Percentiles rank a stretch among this genome's conserved stretches.
Evolutionary conservation across 768 basidiomycete genomes (phyloP).

Genomic region (Naganishia onofrii): DNA sequence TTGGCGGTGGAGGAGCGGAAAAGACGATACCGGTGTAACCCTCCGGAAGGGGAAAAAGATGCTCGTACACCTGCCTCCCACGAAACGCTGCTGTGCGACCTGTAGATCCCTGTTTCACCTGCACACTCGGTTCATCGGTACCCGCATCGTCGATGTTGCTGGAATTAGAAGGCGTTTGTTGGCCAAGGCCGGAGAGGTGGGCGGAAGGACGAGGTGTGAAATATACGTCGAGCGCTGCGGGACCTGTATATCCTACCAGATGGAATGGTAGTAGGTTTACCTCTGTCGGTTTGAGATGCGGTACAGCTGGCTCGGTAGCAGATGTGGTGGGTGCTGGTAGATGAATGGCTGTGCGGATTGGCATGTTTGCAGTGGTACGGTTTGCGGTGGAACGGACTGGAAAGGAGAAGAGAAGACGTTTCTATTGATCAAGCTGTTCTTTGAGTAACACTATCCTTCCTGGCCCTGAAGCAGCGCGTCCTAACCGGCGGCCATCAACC

Average conservation of each 20-base stretch:
- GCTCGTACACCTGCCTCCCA: constrained; percentile 6
- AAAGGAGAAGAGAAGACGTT: too few species aligned
- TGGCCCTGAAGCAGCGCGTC: too few species aligned
- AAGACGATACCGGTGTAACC: constrained; percentile 1
- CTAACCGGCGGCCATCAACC: too few species aligned
- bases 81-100: constrained; percentile 8
- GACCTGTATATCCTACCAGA: constrained; percentile 3
- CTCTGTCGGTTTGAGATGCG: neutral
- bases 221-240: constrained; percentile 1
- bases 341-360: too few species aligned
- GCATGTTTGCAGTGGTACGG: too few species aligned
- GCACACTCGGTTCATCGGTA: too few species aligned
- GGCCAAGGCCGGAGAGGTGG: neutral
- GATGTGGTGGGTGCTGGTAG: too few species aligned
- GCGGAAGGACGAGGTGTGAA: constrained; percentile 8
- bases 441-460: too few species aligned
- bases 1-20: neutral
- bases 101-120: neutral
- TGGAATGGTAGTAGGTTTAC: constrained; percentile 10
- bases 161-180: too few species aligned
- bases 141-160: neutral
- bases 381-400: too few species aligned
- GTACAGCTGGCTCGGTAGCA: too few species aligned
- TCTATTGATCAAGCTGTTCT: too few species aligned
- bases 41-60: neutral